phyloP scores from a whole-genome alignment of 495 filamentous ascomycete species.

The Opeltia flavorubescens region DNA sequence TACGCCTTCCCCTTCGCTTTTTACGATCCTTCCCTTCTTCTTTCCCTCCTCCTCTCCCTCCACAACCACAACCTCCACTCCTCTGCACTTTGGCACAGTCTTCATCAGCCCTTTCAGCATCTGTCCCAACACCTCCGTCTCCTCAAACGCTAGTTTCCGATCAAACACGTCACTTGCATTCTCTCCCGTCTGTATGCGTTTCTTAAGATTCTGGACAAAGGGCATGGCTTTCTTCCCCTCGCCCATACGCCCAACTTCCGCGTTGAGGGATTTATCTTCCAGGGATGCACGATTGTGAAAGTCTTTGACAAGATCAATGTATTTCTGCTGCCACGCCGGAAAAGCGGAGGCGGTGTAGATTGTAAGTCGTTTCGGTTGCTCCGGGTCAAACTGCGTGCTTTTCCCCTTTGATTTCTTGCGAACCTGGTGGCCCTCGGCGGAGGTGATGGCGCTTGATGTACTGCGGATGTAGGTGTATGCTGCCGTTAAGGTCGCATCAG shows the following conservation, averaged over 20 bases:
- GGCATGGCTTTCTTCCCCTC: conserved; percentile 99
- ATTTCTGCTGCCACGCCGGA: conserved; percentile 83
- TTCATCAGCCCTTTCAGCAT: conserved; percentile 45
- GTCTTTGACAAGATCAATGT: conserved; percentile 66
- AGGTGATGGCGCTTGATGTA: conserved; percentile 66
- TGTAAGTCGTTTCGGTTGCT: conserved; percentile 79
- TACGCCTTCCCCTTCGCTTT: conserved; percentile 41
- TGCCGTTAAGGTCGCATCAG: conserved; percentile 50
- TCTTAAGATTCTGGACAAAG: conserved; percentile 80
- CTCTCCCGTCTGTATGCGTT: conserved; percentile 49
- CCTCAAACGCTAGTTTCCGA: conserved; percentile 73
- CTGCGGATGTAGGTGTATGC: conserved; percentile 65
- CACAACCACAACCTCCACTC: conserved; percentile 49
- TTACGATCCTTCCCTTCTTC: conserved; percentile 53
- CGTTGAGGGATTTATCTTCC: conserved; percentile 68
- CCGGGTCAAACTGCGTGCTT: conserved; percentile 63
- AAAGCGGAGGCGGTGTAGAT: conserved; percentile 67
- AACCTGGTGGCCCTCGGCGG: conserved; percentile 64
- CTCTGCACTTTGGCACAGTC: conserved; percentile 45
- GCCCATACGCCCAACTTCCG: conserved; percentile 58
- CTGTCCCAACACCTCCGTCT: conserved; percentile 51
- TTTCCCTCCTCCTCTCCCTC: conserved; percentile 54
- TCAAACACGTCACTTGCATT: conserved; percentile 53
- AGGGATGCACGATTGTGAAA: conserved; percentile 42
- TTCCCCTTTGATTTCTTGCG: conserved; percentile 89